Percentiles rank a stretch among this genome's conserved stretches.
Evolutionary conservation across 2,329 filamentous ascomycete species (phyloP).

Genomic region (Chaetomium sp.): DNA sequence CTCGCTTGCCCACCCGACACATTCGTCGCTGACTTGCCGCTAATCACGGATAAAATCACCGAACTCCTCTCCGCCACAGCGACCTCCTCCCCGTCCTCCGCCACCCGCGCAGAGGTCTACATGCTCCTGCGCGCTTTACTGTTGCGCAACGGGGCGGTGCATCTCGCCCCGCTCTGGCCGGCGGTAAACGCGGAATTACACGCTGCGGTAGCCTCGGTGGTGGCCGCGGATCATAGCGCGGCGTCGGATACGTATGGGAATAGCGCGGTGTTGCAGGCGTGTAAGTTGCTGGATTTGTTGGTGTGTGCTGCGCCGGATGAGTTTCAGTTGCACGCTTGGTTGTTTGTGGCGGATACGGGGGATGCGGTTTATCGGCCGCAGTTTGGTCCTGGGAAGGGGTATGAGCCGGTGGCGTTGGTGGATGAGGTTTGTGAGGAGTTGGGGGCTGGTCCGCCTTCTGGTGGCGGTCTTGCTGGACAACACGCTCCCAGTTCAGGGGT

Average conservation of each 20-base stretch:
- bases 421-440: constrained; percentile 80
- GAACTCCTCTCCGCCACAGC: constrained; percentile 79
- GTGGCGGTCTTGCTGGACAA: constrained; percentile 18
- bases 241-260: constrained; percentile 70
- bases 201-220: constrained; percentile 67
- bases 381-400: constrained; percentile 38
- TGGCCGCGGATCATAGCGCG: constrained; percentile 57
- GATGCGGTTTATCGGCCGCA: constrained; percentile 81
- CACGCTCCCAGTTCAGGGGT: constrained; percentile 22
- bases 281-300: constrained; percentile 87
- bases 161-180: constrained; percentile 83
- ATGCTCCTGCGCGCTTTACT: constrained; percentile 78
- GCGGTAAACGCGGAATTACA: constrained; percentile 82
- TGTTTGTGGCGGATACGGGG: constrained; percentile 94
- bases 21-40: constrained; percentile 68
- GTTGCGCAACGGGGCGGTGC: constrained; percentile 69
- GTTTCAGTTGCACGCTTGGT: constrained; percentile 97
- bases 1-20: constrained; percentile 71
- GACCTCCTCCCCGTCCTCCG: constrained; percentile 85
- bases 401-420: constrained; percentile 67
- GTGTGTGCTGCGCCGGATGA: constrained; percentile 84
- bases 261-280: constrained; percentile 75
- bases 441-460: constrained; percentile 27
- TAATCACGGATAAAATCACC: constrained; percentile 74
- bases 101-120: constrained; percentile 82